These are phyloP conservation scores for Lichtheimia ornata DNA, from an alignment of 371 early-diverging fungal genomes.

Conservation along the genomic window DNA sequence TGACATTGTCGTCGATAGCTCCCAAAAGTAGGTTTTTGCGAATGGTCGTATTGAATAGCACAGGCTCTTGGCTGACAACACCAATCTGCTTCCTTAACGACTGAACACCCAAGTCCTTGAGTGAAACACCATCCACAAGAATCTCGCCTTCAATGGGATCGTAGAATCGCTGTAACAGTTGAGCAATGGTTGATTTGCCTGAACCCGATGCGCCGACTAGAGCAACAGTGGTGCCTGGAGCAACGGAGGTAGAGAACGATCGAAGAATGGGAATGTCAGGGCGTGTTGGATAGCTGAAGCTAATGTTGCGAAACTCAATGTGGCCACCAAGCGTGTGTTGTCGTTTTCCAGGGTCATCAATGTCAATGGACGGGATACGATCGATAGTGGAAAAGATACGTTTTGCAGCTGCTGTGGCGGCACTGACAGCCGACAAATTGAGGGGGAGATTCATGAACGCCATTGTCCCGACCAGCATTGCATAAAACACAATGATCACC, in stretches of 20 bases:
- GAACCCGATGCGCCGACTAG: slow-evolving; percentile 56
- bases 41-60: slow-evolving; percentile 61
- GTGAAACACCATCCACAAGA: slow-evolving; percentile 42
- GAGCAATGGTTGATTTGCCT: slow-evolving; percentile 68
- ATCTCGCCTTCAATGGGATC: slow-evolving; percentile 44
- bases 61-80: slow-evolving; percentile 65
- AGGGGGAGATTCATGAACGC: slow-evolving; percentile 43
- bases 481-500: slow-evolving; percentile 64
- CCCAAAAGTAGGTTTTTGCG: slow-evolving; percentile 47
- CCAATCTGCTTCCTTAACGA: slow-evolving; percentile 53
- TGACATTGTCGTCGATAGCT: slow-evolving; percentile 20
- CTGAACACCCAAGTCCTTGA: slow-evolving; percentile 46
- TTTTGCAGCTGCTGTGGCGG: slow-evolving; percentile 61
- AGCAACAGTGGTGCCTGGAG: slow-evolving; percentile 67
- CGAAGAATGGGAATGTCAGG: slow-evolving; percentile 64
- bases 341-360: slow-evolving; percentile 51
- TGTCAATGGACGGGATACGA: slow-evolving; percentile 65
- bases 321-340: slow-evolving; percentile 39
- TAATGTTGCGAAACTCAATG: slow-evolving; percentile 49
- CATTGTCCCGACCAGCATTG: slow-evolving; percentile 55
- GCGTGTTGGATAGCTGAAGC: slow-evolving; percentile 68
- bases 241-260: slow-evolving; percentile 60
- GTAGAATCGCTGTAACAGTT: slow-evolving; percentile 77
- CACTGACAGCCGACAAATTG: slow-evolving; percentile 50
- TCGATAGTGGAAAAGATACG: slow-evolving; percentile 75